Conservation (phyloP, 2,329 filamentous ascomycete species). For the Phaeomoniella chlamydospora region DNA sequence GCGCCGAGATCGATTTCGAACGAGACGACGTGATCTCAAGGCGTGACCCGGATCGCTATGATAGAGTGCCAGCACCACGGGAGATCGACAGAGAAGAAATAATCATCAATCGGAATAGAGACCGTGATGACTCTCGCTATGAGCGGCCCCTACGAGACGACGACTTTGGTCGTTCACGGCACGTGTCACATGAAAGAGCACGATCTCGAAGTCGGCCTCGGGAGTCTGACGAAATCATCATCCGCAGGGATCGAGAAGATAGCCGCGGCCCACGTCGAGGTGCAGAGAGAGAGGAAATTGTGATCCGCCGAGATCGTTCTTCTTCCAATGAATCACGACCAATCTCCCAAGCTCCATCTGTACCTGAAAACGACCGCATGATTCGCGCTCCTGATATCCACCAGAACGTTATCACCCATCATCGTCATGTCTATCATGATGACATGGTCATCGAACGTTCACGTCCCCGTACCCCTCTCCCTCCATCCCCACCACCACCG, state of each 20-base stretch:
- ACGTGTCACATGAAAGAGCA: conserved; percentile 12
- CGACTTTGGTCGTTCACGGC: conserved; percentile 11
- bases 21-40: conserved; percentile 1
- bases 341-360: not conserved
- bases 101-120: conserved; percentile 17
- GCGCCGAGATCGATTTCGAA: conserved; percentile 1
- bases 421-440: conserved; percentile 79
- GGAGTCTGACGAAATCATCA: conserved; percentile 23
- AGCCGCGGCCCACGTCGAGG: conserved; percentile 4
- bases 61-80: conserved; percentile 3
- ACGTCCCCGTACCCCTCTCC: conserved; percentile 18
- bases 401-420: conserved; percentile 79
- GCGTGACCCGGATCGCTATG: not conserved
- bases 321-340: conserved; percentile 3
- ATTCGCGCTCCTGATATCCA: conserved; percentile 69
- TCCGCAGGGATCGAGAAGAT: conserved; percentile 23
- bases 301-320: conserved; percentile 20
- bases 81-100: conserved; percentile 27
- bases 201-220: conserved; percentile 12
- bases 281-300: conserved; percentile 16
- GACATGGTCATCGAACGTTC: conserved; percentile 10
- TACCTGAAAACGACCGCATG: conserved; percentile 19
- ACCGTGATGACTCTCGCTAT: conserved; percentile 1
- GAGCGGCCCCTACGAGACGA: conserved; percentile 7
- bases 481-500: conserved; percentile 25